These are phyloP conservation scores for Cryptococcus jaspeensis DNA, from an alignment of 1,284 basidiomycete genomes.

Conservation along the genomic window DNA sequence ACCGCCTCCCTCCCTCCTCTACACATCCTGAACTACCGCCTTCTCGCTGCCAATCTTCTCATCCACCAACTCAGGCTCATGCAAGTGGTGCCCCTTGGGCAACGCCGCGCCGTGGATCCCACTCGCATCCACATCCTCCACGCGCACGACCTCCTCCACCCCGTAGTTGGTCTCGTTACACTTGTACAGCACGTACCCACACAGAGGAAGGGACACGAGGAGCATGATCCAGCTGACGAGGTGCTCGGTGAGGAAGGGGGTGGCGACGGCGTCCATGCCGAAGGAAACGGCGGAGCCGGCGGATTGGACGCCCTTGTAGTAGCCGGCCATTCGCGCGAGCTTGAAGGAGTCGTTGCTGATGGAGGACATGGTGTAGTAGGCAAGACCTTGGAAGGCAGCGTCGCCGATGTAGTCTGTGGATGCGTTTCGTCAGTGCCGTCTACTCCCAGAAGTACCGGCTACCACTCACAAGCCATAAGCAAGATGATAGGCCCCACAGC, in stretches of 20 bases:
- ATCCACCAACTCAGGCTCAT: too few relatives aligned
- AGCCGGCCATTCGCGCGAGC: slow-evolving; percentile 49
- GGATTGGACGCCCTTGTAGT: slow-evolving; percentile 49
- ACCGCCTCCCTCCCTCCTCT: too few relatives aligned
- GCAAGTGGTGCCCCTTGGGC: slow-evolving; percentile 18
- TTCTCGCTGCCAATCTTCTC: too few relatives aligned
- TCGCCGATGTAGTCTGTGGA: slow-evolving; percentile 47
- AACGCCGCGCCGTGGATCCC: slow-evolving; percentile 27
- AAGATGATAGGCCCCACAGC: slow-evolving; percentile 36
- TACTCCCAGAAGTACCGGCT: too few relatives aligned
- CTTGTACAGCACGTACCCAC: slow-evolving; percentile 29
- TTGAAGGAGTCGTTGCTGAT: slow-evolving; percentile 34
- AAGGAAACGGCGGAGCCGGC: slow-evolving; percentile 53
- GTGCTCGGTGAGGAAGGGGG: slow-evolving; percentile 41
- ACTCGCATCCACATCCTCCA: slow-evolving; percentile 31
- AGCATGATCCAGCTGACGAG: slow-evolving; percentile 39
- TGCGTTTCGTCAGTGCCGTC: too few relatives aligned
- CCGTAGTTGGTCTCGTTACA: slow-evolving; percentile 38
- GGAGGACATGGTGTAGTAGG: slow-evolving; percentile 37
- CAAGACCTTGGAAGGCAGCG: slow-evolving; percentile 48
- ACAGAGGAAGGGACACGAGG: slow-evolving; percentile 36
- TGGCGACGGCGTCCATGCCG: slow-evolving; percentile 56
- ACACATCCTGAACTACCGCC: too few relatives aligned
- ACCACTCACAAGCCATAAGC: slow-evolving; percentile 26
- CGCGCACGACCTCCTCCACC: slow-evolving; percentile 27